Evolutionary conservation across 306 rosid species (phyloP), one percentile per base, ranked within the genome.

Genomic region (Cicer judaicum): DNA sequence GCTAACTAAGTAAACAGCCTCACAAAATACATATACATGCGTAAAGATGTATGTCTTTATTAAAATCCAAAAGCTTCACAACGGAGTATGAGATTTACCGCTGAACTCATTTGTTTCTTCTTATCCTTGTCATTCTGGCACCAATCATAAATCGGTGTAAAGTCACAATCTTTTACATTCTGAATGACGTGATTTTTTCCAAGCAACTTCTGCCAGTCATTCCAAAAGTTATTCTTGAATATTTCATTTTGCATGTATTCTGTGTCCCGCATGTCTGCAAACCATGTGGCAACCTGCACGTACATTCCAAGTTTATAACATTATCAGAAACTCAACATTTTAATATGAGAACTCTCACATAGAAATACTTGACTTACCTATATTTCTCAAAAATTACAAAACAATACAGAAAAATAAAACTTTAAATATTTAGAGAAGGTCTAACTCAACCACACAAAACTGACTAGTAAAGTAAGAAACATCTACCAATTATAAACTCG

Each of bases 271-370:
- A 93, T 93, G 71, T 89, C 97, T 29, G 97, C 96, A 81, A 75
- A 93, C 98, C 91, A 91, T 64, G 97, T 91, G 44, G 98, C 98
- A 80, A 91, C 98, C 98, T 93, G 85, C 74, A 61, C 59, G 50
- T 6, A 70, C 8, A 59, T 65, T 66, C 12, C 18, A 67, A n/a
- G 83, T 66, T 73, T 74, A 54, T 64, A 50, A 15, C 48, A 47
- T 14, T 13, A 36, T 47, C 12, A 57, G 42, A 59, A 65, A 47
- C 48, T 68, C 42, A 0, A 69, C 19, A 21, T 68, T 7, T 43
- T 10, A 74, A 73, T 7, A 41, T 11, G 24, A 68, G 68, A n/a
- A 66, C 21, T n/a, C 14, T 10, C 29, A 1, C n/a, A 44, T 8
- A 24, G 53, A 69, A 57, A 40, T 41, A 65, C 64, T 47, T 55